Evolutionary conservation across 257 asterid species (phyloP).

Genomic region (Nicotiana knightiana): DNA sequence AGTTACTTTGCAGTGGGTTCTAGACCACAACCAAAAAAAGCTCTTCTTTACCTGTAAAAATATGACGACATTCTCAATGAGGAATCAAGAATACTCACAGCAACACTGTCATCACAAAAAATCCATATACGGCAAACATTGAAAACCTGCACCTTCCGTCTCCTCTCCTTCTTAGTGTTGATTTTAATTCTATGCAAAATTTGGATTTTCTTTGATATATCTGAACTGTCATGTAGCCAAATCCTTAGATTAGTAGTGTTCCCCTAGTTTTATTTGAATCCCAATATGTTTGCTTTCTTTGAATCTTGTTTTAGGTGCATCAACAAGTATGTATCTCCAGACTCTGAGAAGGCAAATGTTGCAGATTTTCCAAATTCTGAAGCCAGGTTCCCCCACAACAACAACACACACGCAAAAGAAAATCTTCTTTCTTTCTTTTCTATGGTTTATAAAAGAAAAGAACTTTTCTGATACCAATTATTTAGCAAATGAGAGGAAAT

Average conservation of each 20-base stretch:
- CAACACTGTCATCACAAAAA: background rate
- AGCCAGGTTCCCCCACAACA: conserved; percentile 18
- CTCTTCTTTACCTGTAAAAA: background rate
- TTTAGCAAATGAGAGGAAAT: background rate
- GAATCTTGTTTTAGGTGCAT: conserved; percentile 26
- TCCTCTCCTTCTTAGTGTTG: background rate
- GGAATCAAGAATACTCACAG: background rate
- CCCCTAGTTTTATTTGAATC: background rate
- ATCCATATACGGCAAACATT: background rate
- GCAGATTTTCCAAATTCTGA: conserved; percentile 30
- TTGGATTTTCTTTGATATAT: background rate
- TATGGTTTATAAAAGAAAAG: background rate
- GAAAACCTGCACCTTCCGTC: background rate
- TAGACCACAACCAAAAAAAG: background rate
- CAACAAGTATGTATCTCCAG: conserved; percentile 55
- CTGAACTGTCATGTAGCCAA: background rate
- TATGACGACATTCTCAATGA: background rate
- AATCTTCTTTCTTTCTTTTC: background rate
- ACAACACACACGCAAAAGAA: background rate
- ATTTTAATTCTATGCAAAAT: background rate
- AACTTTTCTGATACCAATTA: background rate
- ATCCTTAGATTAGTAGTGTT: background rate
- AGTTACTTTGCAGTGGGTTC: background rate
- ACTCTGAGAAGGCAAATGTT: conserved; percentile 29
- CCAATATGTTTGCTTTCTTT: background rate